Base-by-base conservation (phyloP, 805 yeast genomes). In the Ogataea paraovalis region DNA sequence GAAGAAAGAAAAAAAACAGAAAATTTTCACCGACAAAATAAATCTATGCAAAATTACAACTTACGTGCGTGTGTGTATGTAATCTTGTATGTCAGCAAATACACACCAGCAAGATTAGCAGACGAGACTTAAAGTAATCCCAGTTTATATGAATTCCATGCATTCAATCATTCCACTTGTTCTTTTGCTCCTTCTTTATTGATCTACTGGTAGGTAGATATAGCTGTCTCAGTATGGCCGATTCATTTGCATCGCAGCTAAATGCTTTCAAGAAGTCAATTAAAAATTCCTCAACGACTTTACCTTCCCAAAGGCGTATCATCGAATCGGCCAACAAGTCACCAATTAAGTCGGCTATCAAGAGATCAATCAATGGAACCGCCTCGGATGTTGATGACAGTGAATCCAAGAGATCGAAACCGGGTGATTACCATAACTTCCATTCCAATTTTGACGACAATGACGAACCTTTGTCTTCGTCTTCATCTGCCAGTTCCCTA, bases 221-320 rank as follows among this genome's bases (percentile, higher is more conserved):
- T 30, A 30, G 16, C 12, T 14, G 16, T 25, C 10, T 4, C 16
- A 10, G 16, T 9, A 39, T 65, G 69, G 45, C 66, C 9, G 69
- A 65, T 44, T 53, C 60, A 14, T 57, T 65, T 44, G 60, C 67
- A n/a, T 63, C 66, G 8, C 69, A 83, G 66, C 69, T 83, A 47
- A 81, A 79, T 61, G 85, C 86, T 47, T 83, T 83, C 71, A 79
- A 76, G 60, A 80, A 72, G 59, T 76, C 79, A 48, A 77, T 82
- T 53, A 78, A 80, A 57, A 58, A 53, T 42, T 67, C 78, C 2
- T 80, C 85, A 3, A 79, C 85, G 0, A 75, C 75, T 16, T 66
- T 79, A n/a, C 73, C 75, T 1, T 54, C 65, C 4, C 67, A 67
- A 34, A 62, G 64, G 41, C 62, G 69, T 50, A 54, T 60, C 7